These are phyloP conservation scores for Talaromyces sp. DNA, from an alignment of 2,329 filamentous ascomycete species.

Conservation along the genomic window DNA sequence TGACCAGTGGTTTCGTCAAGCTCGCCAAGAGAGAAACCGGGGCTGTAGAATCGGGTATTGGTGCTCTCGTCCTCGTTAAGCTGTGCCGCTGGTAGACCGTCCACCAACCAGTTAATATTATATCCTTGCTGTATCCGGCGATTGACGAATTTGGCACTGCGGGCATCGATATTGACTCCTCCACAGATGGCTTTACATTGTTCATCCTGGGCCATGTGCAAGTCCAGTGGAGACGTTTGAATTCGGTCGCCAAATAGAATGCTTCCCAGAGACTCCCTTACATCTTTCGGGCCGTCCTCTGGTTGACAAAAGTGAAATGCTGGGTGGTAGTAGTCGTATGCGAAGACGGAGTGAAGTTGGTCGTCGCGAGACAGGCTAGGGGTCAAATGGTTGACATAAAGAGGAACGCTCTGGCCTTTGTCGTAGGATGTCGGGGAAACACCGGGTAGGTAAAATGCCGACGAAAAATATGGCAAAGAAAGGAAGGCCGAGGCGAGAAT, in stretches of 20 bases:
- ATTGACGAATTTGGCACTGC: slow-evolving; percentile 78
- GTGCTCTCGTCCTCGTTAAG: slow-evolving; percentile 75
- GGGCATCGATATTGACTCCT: slow-evolving; percentile 65
- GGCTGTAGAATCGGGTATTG: slow-evolving; percentile 80
- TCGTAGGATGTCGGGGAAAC: slow-evolving; percentile 94
- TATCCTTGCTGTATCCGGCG: slow-evolving; percentile 80
- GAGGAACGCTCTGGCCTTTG: slow-evolving; percentile 74
- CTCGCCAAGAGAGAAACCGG: slow-evolving; percentile 79
- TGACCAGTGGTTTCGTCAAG: slow-evolving; percentile 55
- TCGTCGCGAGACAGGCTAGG: slow-evolving; percentile 79
- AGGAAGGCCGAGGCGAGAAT: slow-evolving; percentile 35
- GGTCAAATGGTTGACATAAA: slow-evolving; percentile 91
- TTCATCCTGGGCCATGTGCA: slow-evolving; percentile 85
- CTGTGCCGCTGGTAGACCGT: slow-evolving; percentile 90
- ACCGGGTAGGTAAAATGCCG: slow-evolving; percentile 93
- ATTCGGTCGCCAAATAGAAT: slow-evolving; percentile 98
- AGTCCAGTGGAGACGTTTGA: slow-evolving; percentile 90
- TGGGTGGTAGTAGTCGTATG: slow-evolving; percentile 93
- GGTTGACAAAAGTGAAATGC: slow-evolving; percentile 88
- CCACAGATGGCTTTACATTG: slow-evolving; percentile 81
- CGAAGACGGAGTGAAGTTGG: slow-evolving; percentile 86
- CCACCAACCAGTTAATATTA: slow-evolving; percentile 93
- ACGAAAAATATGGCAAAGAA: slow-evolving; percentile 40
- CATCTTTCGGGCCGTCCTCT: slow-evolving; percentile 71
- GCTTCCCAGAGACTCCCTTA: slow-evolving; percentile 88